Evolutionary conservation across 2,329 filamentous ascomycete genomes (phyloP), one percentile per base, ranked within the genome.

Genomic region (Amphichorda felina): DNA sequence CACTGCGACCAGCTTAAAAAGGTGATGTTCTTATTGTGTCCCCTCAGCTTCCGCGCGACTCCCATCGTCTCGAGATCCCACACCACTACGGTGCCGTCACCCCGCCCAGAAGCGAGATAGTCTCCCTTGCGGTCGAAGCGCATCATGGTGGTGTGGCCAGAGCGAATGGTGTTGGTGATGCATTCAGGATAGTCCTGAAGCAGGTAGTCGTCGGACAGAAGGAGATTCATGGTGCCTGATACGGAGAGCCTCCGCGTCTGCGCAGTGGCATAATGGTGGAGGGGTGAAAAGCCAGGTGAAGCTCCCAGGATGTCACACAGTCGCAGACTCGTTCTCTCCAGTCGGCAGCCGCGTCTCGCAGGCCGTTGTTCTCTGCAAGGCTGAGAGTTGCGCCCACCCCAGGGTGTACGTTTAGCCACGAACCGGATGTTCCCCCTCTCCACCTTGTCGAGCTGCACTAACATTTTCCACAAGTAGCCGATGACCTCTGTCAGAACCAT

Each of bases 61-160:
- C 91, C 89, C 70, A 93, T 94, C 8, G 93, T 98, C 60, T 98
- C 93, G 34, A 96, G 76, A 54, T 98, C 91, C 71, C 94, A 98
- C 32, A 98, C 82, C 37, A 94, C 85, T 28, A 98, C 82, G 5
- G 86, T 91, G 45, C 91, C 91, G 61, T 98, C 91, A 42, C 87
- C 84, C 53, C 91, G 80, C 43, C 91, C 91, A 21, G 88, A 94
- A 30, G 91, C 91, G 43, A 98, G 78, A 49, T 91, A 88, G 60
- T 98, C 89, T 57, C 91, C 91, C 53, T 80, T 84, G 53, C 87
- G 84, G 53, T 89, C 95, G 70, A 98, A 98, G 45, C 89, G 85
- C 42, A 79, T 61, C 50, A 72, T 76, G 45, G 72, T 75, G 39
- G 74, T 71, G 59, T 80, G 74, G 18, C 75, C 73, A 29, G 70